Evolutionary conservation across 495 filamentous ascomycete species (phyloP), one percentile per base, ranked within the genome.

Genomic region (Aspergillus cristatus): DNA sequence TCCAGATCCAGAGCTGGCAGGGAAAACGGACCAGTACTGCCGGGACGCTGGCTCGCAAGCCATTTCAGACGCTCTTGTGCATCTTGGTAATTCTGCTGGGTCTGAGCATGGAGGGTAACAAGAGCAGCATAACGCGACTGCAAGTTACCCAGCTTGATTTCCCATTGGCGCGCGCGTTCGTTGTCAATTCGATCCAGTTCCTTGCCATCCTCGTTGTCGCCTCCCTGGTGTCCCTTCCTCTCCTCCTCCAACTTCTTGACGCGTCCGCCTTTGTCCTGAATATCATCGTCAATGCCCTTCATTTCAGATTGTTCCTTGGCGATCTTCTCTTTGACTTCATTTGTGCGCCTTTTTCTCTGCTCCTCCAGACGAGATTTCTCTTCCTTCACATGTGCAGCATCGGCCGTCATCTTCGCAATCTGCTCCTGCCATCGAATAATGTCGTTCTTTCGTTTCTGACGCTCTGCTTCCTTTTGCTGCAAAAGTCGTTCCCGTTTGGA

Each of bases 401-500:
- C 71, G 8, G 54, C 46, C 22, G 53, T 49, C 56, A 81, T 71
- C 11, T 68, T 67, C 14, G 43, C 41, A 11, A 73, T 68, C 45
- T 76, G 72, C 14, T 63, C 60, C 39, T 70, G 57, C 79, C 79
- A 82, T 34, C 72, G 64, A 16, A 55, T 34, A 32, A 78, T 73
- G 33, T 83, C 79, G 26, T 72, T 67, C 42, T 72, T 72, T 37
- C 79, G 58, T 50, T 76, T 79, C 46, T 72, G 64, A 31, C 76
- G 65, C 40, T 83, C 77, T 4, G 68, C 67, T 46, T 75, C 67
- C 50, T 80, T 83, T 43, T 79, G 74, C 37, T 76, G 71, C 24
- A 82, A 54, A 22, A 75, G 44, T 45, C 66, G 70, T 49, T 97
- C 87, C 46, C 84, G 87, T 46, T 86, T 81, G 1, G 74, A 67